Conservation (phyloP, 2,329 filamentous ascomycete genomes). For the Bipolaris sorokiniana region DNA sequence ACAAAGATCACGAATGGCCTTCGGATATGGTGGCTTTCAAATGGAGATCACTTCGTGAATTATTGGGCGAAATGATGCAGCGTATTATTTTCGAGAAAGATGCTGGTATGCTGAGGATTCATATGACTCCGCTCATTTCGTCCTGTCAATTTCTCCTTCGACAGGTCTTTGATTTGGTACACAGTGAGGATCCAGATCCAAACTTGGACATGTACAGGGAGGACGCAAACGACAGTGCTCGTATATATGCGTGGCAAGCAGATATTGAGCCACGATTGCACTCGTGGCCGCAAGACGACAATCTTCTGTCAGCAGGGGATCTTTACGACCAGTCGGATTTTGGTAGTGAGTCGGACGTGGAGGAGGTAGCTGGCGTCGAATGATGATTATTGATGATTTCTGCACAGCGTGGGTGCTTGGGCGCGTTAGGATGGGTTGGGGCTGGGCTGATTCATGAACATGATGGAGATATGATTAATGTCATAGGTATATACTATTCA, state of each 20-base stretch:
- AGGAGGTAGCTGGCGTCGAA: constrained; percentile 32
- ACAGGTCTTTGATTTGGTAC: constrained; percentile 26
- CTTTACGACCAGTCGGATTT: constrained; percentile 47
- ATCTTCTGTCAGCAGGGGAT: constrained; percentile 38
- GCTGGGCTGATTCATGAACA: constrained; percentile 1
- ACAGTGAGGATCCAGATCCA: constrained; percentile 32
- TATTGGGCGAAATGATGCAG: constrained; percentile 26
- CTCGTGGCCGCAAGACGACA: constrained; percentile 38
- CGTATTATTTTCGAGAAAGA: constrained; percentile 36
- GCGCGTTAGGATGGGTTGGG: constrained; percentile 3
- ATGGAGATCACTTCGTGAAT: constrained; percentile 28
- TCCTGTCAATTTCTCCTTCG: constrained; percentile 28
- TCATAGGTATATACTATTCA: too few species aligned
- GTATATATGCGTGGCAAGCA: constrained; percentile 31
- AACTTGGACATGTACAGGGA: constrained; percentile 27
- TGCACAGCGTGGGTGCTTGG: constrained; percentile 32
- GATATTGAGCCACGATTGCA: constrained; percentile 34
- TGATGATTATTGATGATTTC: constrained; percentile 15
- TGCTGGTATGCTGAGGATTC: constrained; percentile 28
- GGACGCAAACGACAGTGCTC: constrained; percentile 26
- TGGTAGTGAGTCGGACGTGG: constrained; percentile 47
- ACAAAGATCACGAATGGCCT: constrained; percentile 23
- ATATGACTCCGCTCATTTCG: constrained; percentile 34
- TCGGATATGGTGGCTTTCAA: constrained; percentile 26
- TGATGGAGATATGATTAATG: constrained; percentile 2